Base-by-base conservation (phyloP, 75 land plant species). In the Pinus taeda region DNA sequence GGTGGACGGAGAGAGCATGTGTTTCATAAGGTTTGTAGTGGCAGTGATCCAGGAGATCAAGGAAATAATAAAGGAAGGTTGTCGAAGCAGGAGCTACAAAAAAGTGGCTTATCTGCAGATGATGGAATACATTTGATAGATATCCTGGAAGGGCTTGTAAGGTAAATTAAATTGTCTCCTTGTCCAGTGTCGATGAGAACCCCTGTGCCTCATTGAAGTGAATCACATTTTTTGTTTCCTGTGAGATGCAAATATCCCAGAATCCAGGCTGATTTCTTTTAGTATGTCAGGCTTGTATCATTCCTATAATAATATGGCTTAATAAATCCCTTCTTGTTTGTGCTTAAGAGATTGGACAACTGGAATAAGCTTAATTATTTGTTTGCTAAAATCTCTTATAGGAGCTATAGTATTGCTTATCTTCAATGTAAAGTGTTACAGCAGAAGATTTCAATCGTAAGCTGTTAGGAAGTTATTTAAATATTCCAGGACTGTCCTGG, bases 1-100 rank as follows among this genome's bases (percentile, higher is more conserved):
- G 39, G 71, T 18, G 71, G 20, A 37, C 49, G 39, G 39, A 45
- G 21, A 67, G 39, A 67, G 71, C 71, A 67, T 67, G 39, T 67
- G 71, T 67, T 18, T 37, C 71, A 67, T 45, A 67, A 67, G 45
- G 49, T 67, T 39, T 9, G 14, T 39, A 18, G 49, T 6, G 45
- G 71, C 21, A 15, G 21, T 39, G n/a, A 49, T 7, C 49, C 71
- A 37, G 71, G 39, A 67, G 39, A 67, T 37, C 17, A 67, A 5
- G 39, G 30, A 37, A 67, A 67, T 39, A 20, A 45, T 17, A 67
- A 67, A 36, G 71, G 39, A 67, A 67, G 49, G 3, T 36, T 67
- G n/a, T 37, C 13, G 71, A 67, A 67, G 71, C 11, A 15, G 33
- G 71, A 67, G 18, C 20, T 39, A 39, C 71, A 39, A 20, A 37